Base-by-base conservation (phyloP, 257 asterid genomes). In the Pogostemon cablin region DNA sequence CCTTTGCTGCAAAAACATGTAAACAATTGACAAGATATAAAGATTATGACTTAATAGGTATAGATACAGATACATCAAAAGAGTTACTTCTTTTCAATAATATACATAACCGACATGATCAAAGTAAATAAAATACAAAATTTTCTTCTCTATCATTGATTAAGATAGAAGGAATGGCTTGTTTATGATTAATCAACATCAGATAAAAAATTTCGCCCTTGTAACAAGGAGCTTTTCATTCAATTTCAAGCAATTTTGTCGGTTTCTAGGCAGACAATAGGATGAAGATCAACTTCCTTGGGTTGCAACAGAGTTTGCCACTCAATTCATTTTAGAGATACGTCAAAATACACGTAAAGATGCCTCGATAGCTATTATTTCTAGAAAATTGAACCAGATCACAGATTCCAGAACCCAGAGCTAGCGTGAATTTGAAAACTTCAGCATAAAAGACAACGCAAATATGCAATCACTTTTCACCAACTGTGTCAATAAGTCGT, bases 1-100 rank as follows among this genome's bases (percentile, higher is more conserved):
- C 83, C 88, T 88, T 87, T 54, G 88, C 99, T 91, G 95, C 82
- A 89, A 70, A 11, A 73, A 77, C 53, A 67, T 32, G 53, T 62
- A 43, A 56, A 63, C 17, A 11, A 75, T 35, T 59, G 38, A 44
- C 60, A 71, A 59, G 72, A 48, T 62, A 52, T 60, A 73, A 25
- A 25, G 32, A 25, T 25, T 25, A 25, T 1, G 32, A 25, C 32
- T 48, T 57, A 73, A 64, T 37, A 71, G 53, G 6, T 3, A 60
- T 17, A 48, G 39, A 38, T 58, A 48, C 39, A 17, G 49, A 54
- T 67, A 25, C 25, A 40, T 47, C 63, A 64, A 10, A 32, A 65
- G 6, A 68, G 8, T 59, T 71, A 12, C 72, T 62, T 62, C 58
- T 12, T 43, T 6, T 62, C 6, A 17, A 69, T 62, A 38, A 56